A percentile compares a stretch with the other conserved stretches of the same genome.
These are phyloP conservation scores for Claviceps lovelessii DNA, from an alignment of 2,329 filamentous ascomycete genomes.

Conservation along the genomic window DNA sequence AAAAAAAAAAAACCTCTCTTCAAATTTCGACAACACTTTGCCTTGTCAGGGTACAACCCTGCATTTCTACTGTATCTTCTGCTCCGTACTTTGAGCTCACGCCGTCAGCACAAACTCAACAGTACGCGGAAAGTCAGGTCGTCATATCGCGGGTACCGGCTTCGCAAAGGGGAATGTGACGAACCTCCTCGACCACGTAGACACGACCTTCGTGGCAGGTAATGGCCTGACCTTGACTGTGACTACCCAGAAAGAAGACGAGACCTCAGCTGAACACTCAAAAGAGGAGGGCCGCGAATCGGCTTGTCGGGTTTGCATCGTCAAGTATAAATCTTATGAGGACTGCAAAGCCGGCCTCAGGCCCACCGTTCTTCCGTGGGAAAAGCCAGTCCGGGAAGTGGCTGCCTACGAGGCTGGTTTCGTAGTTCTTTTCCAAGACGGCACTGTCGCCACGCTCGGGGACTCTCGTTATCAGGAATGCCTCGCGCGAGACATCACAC, in stretches of 20 bases:
- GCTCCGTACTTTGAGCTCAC: not conserved
- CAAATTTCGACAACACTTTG: not conserved
- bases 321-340: constrained; percentile 12
- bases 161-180: not conserved
- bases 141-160: constrained; percentile 2
- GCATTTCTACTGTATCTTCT: not conserved
- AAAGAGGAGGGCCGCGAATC: not conserved
- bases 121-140: constrained; percentile 1
- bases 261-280: not conserved
- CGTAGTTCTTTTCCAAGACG: constrained; percentile 27
- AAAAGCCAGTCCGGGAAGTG: constrained; percentile 23
- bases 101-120: not conserved
- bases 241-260: not conserved
- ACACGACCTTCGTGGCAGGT: not conserved
- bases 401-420: constrained; percentile 36
- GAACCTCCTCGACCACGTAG: not conserved
- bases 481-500: constrained; percentile 35
- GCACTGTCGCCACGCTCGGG: constrained; percentile 38
- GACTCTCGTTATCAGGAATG: constrained; percentile 43
- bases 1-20: no score
- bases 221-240: constrained; percentile 1
- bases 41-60: not conserved
- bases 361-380: constrained; percentile 11
- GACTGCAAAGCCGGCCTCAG: constrained; percentile 6
- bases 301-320: constrained; percentile 5